These are phyloP conservation scores for Athelia sp. DNA, from an alignment of 1,284 basidiomycete genomes.

Conservation along the genomic window DNA sequence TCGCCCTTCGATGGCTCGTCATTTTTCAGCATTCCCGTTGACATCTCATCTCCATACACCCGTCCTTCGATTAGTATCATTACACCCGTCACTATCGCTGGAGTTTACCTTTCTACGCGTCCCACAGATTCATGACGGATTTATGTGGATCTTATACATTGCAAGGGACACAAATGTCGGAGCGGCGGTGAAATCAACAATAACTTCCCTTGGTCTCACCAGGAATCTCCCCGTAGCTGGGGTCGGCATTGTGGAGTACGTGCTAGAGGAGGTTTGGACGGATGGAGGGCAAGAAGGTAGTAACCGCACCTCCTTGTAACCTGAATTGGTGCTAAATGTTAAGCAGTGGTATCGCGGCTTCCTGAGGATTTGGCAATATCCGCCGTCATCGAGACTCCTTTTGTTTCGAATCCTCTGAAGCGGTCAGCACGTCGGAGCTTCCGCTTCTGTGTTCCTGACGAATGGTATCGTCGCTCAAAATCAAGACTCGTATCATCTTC, in stretches of 20 bases:
- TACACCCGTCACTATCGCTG: slow-evolving; percentile 55
- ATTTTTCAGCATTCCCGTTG: slow-evolving; percentile 70
- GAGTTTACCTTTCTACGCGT: slow-evolving; percentile 62
- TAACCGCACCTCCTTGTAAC: slow-evolving; percentile 14
- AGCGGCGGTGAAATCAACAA: slow-evolving; percentile 47
- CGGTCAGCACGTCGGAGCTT: slow-evolving; percentile 36
- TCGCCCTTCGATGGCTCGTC: slow-evolving; percentile 29
- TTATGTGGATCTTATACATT: slow-evolving; percentile 60
- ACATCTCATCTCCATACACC: slow-evolving; percentile 69
- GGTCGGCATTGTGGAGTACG: slow-evolving; percentile 57
- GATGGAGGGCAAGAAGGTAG: slow-evolving; percentile 41
- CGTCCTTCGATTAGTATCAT: slow-evolving; percentile 64
- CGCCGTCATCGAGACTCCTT: slow-evolving; percentile 31
- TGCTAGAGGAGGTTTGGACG: slow-evolving; percentile 60
- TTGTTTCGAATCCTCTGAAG: slow-evolving; percentile 34
- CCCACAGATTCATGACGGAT: slow-evolving; percentile 75
- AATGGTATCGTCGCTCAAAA: slow-evolving; percentile 72
- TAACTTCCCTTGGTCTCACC: slow-evolving; percentile 67
- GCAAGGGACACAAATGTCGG: slow-evolving; percentile 46
- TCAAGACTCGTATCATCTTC: slow-evolving; percentile 45
- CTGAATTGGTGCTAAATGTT: slow-evolving; percentile 7
- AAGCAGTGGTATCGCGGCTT: slow-evolving; percentile 27
- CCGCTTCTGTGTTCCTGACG: slow-evolving; percentile 68
- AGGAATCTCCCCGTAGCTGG: slow-evolving; percentile 57
- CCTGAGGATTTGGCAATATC: slow-evolving; percentile 32